Evolutionary conservation across 2,329 filamentous ascomycete species (phyloP).

Genomic region (Diaporthe vaccinii): DNA sequence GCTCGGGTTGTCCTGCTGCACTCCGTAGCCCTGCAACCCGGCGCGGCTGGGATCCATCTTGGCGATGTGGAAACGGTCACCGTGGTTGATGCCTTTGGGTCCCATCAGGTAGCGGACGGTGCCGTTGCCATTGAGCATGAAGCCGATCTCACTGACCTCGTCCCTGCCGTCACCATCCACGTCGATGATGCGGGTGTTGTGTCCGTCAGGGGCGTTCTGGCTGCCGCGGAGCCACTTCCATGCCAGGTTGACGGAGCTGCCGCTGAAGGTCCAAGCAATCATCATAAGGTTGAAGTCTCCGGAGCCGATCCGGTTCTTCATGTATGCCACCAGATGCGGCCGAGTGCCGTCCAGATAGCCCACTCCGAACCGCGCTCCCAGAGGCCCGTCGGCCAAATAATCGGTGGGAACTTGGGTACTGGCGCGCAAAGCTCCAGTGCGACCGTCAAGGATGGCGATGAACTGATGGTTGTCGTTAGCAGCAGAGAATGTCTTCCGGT

Average conservation of each 20-base stretch:
- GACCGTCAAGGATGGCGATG: constrained; percentile 5
- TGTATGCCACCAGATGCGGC: not conserved
- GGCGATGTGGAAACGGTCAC: constrained; percentile 4
- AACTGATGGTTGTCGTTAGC: not conserved
- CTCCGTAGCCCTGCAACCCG: not conserved
- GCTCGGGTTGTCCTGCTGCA: not conserved
- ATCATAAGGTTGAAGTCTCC: not conserved
- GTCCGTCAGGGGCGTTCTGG: not conserved
- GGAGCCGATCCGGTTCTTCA: constrained; percentile 12
- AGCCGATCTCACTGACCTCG: not conserved
- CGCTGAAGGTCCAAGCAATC: constrained; percentile 5
- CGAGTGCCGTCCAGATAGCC: constrained; percentile 2
- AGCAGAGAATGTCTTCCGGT: not conserved
- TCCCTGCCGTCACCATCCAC: not conserved
- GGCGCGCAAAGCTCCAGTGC: not conserved
- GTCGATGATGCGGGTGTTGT: constrained; percentile 3
- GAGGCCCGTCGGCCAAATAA: not conserved
- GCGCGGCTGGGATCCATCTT: constrained; percentile 16
- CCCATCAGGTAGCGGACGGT: not conserved
- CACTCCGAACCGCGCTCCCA: not conserved
- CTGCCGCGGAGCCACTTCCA: constrained; percentile 11
- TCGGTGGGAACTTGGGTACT: not conserved
- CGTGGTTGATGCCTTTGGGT: not conserved
- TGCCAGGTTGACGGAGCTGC: not conserved
- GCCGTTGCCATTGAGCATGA: not conserved